Evolutionary conservation across 2,329 filamentous ascomycete species (phyloP).

Genomic region (Stemphylium beticola): DNA sequence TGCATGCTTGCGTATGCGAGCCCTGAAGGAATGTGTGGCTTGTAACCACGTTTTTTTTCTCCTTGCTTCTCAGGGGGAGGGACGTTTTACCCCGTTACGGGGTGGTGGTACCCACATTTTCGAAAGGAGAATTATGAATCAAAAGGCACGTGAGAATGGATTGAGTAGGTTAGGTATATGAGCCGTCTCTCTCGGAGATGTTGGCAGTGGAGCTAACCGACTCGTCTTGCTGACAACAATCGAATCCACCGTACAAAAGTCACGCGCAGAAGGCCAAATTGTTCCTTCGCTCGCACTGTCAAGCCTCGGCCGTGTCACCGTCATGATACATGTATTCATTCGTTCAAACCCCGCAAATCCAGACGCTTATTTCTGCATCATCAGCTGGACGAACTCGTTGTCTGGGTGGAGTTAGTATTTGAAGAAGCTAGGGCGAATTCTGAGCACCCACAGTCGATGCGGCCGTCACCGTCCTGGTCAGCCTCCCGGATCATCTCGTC

Average conservation of each 20-base stretch:
- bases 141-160: conserved; percentile 13
- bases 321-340: conserved; percentile 41
- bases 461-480: conserved; percentile 68
- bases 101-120: background rate
- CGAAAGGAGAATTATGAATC: background rate
- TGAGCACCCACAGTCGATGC: conserved; percentile 64
- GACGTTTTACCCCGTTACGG: conserved; percentile 6
- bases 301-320: conserved; percentile 34
- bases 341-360: conserved; percentile 31
- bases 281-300: conserved; percentile 33
- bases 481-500: conserved; percentile 71
- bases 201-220: conserved; percentile 8
- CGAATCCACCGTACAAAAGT: conserved; percentile 11
- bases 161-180: conserved; percentile 16
- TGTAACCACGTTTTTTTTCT: background rate
- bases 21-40: conserved; percentile 7
- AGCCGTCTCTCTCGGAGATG: conserved; percentile 8
- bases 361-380: conserved; percentile 60
- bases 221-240: conserved; percentile 10
- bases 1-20: conserved; percentile 12
- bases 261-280: conserved; percentile 11
- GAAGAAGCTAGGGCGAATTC: background rate
- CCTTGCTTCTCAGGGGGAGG: conserved; percentile 4
- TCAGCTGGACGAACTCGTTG: conserved; percentile 63
- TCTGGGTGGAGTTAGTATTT: conserved; percentile 44